phyloP scores from a whole-genome alignment of 202 grass and related monocot genomes.

The Cymbopogon flexuosus region DNA sequence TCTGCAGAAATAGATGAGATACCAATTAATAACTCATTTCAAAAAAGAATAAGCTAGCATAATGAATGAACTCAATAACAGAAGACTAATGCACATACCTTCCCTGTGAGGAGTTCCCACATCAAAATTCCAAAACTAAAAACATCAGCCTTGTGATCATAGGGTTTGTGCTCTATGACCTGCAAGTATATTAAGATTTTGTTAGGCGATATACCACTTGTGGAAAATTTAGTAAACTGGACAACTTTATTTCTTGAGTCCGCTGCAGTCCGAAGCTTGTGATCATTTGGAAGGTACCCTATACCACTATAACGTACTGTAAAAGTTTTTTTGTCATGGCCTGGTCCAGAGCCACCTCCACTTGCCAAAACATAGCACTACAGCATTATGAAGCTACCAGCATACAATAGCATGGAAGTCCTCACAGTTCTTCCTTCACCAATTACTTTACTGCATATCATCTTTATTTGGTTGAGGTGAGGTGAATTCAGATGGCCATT shows the following conservation, averaged over 20 bases:
- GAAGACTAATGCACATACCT: slow-evolving; percentile 40
- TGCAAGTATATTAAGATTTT: slow-evolving; percentile 29
- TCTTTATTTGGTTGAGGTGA: background rate
- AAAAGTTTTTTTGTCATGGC: background rate
- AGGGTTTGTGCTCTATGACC: slow-evolving; percentile 98
- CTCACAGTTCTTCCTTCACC: background rate
- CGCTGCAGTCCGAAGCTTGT: background rate
- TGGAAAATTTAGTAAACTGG: background rate
- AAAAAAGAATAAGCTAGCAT: slow-evolving; percentile 28
- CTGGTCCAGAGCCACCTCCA: background rate
- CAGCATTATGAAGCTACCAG: background rate
- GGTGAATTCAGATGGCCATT: background rate
- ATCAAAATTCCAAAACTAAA: slow-evolving; percentile 96
- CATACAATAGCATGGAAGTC: background rate
- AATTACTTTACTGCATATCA: background rate
- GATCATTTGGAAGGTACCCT: background rate
- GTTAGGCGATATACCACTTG: slow-evolving; percentile 16
- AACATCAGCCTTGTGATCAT: slow-evolving; percentile 98
- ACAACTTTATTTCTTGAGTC: slow-evolving; percentile 10
- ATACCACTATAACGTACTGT: background rate
- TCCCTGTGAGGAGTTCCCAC: slow-evolving; percentile 92
- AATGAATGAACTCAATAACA: slow-evolving; percentile 23
- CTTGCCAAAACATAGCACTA: too few species aligned
- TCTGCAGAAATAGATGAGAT: slow-evolving; percentile 30
- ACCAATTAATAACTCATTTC: slow-evolving; percentile 13